These are phyloP conservation scores for Kodamaea kaohsiungensis DNA, from an alignment of 805 yeast genomes.

Conservation along the genomic window DNA sequence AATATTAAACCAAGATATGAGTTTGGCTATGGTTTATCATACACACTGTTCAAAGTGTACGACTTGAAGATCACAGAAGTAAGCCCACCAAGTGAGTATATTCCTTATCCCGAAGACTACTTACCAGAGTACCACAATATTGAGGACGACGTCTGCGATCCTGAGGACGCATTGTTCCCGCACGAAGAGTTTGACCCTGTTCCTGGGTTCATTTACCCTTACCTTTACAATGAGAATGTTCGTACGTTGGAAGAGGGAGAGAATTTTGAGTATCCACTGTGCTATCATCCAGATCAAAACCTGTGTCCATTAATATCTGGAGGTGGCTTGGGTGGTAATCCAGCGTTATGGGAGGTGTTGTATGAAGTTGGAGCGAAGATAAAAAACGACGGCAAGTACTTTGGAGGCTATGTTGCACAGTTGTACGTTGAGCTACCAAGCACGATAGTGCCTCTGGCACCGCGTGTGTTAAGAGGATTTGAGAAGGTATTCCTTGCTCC, in stretches of 20 bases:
- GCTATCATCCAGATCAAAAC: constrained; percentile 37
- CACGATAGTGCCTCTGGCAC: constrained; percentile 51
- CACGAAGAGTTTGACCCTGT: constrained; percentile 52
- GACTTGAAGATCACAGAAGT: constrained; percentile 43
- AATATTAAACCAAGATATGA: constrained; percentile 58
- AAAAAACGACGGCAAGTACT: constrained; percentile 47
- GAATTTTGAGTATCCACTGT: constrained; percentile 39
- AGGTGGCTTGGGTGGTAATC: constrained; percentile 62
- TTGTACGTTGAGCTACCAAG: constrained; percentile 54
- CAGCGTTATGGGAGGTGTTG: constrained; percentile 56
- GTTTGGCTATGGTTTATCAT: constrained; percentile 64
- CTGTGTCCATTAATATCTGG: constrained; percentile 40
- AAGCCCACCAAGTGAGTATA: constrained; percentile 44
- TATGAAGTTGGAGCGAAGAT: constrained; percentile 47
- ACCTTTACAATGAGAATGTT: constrained; percentile 40
- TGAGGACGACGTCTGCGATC: constrained; percentile 52
- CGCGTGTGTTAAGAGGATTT: constrained; percentile 54
- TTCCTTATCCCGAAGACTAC: constrained; percentile 49
- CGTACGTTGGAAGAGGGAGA: constrained; percentile 38
- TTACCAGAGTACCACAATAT: constrained; percentile 41
- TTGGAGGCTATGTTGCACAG: constrained; percentile 54
- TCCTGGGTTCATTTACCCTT: constrained; percentile 60
- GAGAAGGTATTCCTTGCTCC: constrained; percentile 52
- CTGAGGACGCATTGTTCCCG: constrained; percentile 56
- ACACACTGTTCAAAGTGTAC: constrained; percentile 42